Base-by-base conservation (phyloP, 305 asterid species). In the Rubia peregrina region DNA sequence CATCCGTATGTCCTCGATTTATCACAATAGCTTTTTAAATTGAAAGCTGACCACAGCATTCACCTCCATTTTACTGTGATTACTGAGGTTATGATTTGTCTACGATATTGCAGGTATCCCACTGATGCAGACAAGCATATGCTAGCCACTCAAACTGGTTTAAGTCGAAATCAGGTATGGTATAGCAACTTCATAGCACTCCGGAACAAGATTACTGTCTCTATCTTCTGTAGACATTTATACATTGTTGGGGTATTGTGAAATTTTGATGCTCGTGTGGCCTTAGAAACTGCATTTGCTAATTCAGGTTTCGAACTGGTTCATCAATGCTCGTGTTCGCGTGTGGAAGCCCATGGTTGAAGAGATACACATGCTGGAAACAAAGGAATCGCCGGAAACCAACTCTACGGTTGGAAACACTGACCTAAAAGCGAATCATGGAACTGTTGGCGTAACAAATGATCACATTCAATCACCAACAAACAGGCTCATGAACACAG, bases 341-440 rank as follows among this genome's bases (percentile, higher is more conserved):
- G 84, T 90, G 12, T 90, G 95, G 97, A 90, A 90, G 70, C 97
- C 97, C 0, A 90, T 90, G 97, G 93, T 90, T 9, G 97, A 90
- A 73, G 97, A 90, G 71, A 87, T 90, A 40, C 94, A 90, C 86
- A 83, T 76, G 80, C 86, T 89, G 30, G 97, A 91, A 64, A 83
- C 90, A 3, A 86, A 86, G 82, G 90, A 82, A 41, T n/a, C 51
- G 36, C 66, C 61, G 0, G 87, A 78, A 67, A 36, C 75, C 0
- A 81, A 68, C 9, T 33, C 76, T 0, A 76, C 51, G 3, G 71
- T 33, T 1, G 71, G 72, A 44, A 78, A 76, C 44, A 51, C 66
- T 0, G 72, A 72, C 0, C 81, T 63, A 40, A 80, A 73, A 40
- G 26, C 42, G 79, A 55, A 41, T 6, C 59, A 51, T n/a, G 5